Base-by-base conservation (phyloP, 305 asterid species). In the Fraxinus angustifolia region DNA sequence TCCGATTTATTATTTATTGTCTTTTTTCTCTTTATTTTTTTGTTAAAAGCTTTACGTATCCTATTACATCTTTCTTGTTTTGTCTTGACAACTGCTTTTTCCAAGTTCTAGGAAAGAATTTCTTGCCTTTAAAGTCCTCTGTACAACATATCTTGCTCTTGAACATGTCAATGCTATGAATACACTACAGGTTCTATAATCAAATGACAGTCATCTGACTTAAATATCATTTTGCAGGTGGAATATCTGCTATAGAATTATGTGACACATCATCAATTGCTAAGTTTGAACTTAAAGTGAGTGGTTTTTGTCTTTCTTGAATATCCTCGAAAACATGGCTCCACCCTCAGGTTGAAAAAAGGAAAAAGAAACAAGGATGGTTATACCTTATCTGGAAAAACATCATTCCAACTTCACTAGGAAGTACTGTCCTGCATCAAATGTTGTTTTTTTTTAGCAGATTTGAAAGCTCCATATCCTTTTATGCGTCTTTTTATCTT, bases 261-360 rank as follows among this genome's bases (percentile, higher is more conserved):
- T 94, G 99, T 60, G 94, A 91, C 86, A 90, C 99, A 79, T 83
- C 95, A 72, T 92, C 99, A 82, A 92, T 95, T 50, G 98, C 97
- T 0, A 94, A 94, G 89, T 83, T 95, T 81, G 96, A 95, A 78
- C 90, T 95, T 65, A 95, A 94, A 87, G 98, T 95, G 81, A 89
- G 93, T 78, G 40, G 5, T 78, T 17, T 26, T 86, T 16, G 8
- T 76, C 77, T 73, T 74, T 76, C 45, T 70, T 74, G 36, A 1
- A 17, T 77, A 75, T 67, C 33, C 79, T 48, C 10, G 65, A 68
- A 68, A 38, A 16, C n/a, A 38, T 34, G 38, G 19, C 48, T 71
- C 76, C 26, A 71, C 6, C 10, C 42, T 2, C 4, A 1, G 21
- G 14, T 71, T 30, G 8, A 4, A 71, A 71, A 71, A 71, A 34